phyloP scores from a whole-genome alignment of 2,329 filamentous ascomycete genomes.

The Teratosphaeria pseudoeucalypti region DNA sequence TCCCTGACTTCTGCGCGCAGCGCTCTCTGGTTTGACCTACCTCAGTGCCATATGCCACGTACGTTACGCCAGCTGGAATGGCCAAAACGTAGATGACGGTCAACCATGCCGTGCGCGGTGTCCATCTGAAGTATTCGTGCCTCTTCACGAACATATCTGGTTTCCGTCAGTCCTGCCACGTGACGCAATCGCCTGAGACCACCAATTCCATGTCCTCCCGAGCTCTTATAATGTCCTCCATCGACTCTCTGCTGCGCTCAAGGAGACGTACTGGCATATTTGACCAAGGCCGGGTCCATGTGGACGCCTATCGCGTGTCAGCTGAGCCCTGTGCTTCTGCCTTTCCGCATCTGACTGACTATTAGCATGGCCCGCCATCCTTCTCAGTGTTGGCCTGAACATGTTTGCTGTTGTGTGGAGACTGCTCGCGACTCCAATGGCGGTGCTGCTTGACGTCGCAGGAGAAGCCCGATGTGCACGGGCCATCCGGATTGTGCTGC shows the following conservation, averaged over 20 bases:
- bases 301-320: constrained; percentile 31
- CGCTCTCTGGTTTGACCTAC: constrained; percentile 48
- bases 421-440: not conserved
- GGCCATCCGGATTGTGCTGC: not conserved
- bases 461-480: not conserved
- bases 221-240: not conserved
- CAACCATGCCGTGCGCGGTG: constrained; percentile 66
- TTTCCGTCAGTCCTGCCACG: constrained; percentile 1
- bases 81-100: constrained; percentile 65
- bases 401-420: constrained; percentile 7
- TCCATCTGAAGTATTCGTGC: constrained; percentile 95
- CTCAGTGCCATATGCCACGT: constrained; percentile 69
- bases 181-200: not conserved
- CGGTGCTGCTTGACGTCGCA: constrained; percentile 1
- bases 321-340: not conserved
- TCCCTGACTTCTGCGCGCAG: not conserved
- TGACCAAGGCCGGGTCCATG: constrained; percentile 46
- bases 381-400: constrained; percentile 22
- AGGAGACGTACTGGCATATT: constrained; percentile 40
- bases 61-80: constrained; percentile 61
- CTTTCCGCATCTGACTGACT: constrained; percentile 14
- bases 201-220: not conserved
- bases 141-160: constrained; percentile 74
- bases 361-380: constrained; percentile 28
- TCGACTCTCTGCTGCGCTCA: not conserved